phyloP scores from a whole-genome alignment of 306 rosid species.

The Citrullus colocynthis region DNA sequence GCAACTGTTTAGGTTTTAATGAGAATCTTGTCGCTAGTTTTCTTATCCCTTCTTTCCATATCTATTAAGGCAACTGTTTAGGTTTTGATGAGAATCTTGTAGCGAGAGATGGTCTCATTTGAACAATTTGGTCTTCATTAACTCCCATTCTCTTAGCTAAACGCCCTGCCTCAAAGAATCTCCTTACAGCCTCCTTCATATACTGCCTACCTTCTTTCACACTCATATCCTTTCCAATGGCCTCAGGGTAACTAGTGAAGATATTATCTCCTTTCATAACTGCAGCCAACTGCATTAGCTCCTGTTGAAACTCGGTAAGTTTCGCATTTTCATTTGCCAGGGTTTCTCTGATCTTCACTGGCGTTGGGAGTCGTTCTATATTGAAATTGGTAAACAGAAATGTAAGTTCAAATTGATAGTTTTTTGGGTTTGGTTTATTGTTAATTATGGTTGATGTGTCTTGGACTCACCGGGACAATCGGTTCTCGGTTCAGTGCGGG shows the following conservation, averaged over 20 bases:
- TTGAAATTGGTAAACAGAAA: neutral
- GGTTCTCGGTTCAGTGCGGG: constrained; percentile 51
- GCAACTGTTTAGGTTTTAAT: constrained; percentile 1
- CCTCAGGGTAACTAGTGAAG: constrained; percentile 49
- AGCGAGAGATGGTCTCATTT: constrained; percentile 84
- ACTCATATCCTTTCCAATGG: constrained; percentile 45
- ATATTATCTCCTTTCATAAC: constrained; percentile 63
- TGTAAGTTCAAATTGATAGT: neutral
- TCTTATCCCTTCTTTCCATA: neutral
- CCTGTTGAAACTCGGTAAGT: constrained; percentile 72
- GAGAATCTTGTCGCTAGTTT: constrained; percentile 27
- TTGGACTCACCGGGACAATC: constrained; percentile 71
- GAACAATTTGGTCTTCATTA: constrained; percentile 53
- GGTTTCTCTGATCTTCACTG: constrained; percentile 30
- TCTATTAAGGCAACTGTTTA: constrained; percentile 10
- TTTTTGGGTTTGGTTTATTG: neutral
- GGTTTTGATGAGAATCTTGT: constrained; percentile 25
- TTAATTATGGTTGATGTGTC: neutral
- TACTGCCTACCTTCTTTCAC: constrained; percentile 70
- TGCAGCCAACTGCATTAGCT: constrained; percentile 64
- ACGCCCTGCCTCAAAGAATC: constrained; percentile 63
- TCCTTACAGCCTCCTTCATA: constrained; percentile 45
- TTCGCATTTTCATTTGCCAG: constrained; percentile 44
- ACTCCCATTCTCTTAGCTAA: constrained; percentile 76
- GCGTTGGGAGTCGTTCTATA: constrained; percentile 57